Conservation (phyloP, 495 filamentous ascomycete species). For the Xylaria castorea region DNA sequence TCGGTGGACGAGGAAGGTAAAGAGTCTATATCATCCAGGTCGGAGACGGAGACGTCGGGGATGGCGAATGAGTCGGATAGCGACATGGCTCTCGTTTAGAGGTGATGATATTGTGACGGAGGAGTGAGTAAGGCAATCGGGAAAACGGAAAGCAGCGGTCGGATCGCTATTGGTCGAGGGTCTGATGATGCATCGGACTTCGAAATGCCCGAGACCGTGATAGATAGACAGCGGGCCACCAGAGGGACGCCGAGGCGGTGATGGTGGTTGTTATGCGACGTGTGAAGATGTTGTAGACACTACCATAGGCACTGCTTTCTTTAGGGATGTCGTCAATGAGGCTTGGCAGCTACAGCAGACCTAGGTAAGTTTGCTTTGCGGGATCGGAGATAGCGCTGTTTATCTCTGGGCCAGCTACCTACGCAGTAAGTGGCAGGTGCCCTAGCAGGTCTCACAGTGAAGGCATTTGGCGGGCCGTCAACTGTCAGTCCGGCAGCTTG, state of each 20-base stretch:
- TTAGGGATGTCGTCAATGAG: conserved; percentile 22
- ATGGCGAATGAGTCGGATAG: conserved; percentile 53
- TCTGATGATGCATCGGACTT: conserved; percentile 46
- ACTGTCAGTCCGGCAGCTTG: background rate
- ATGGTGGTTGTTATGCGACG: background rate
- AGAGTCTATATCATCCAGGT: conserved; percentile 77
- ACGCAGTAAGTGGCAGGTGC: too few relatives aligned
- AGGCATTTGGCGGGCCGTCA: background rate
- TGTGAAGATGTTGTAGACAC: background rate
- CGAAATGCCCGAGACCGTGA: conserved; percentile 48
- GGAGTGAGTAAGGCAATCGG: background rate
- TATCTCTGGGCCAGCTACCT: background rate
- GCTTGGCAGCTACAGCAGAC: background rate
- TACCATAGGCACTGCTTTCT: background rate
- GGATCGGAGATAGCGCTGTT: conserved; percentile 23
- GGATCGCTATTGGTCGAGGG: conserved; percentile 37
- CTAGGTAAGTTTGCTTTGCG: background rate
- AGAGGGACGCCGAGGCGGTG: background rate
- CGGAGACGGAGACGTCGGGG: conserved; percentile 49
- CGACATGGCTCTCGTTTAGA: conserved; percentile 41
- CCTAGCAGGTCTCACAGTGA: too few relatives aligned
- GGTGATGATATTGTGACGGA: background rate
- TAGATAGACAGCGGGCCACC: background rate
- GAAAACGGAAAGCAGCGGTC: conserved; percentile 33
- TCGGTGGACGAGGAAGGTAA: conserved; percentile 75